Conservation (phyloP, 257 asterid species). For the Solanum virginianum region DNA sequence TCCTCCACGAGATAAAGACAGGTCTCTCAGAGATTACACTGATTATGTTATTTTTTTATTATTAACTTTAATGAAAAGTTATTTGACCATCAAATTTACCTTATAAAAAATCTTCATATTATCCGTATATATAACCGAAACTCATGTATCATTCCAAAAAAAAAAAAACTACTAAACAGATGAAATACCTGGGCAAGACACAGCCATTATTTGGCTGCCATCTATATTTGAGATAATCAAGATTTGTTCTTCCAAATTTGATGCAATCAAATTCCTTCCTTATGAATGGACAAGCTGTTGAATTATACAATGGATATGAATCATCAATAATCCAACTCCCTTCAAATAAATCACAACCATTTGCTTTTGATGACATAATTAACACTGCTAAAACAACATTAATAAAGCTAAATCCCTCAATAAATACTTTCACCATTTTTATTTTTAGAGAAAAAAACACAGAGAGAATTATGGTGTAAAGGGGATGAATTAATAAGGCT, state of each 20-base stretch:
- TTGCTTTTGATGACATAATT: neutral
- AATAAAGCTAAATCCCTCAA: neutral
- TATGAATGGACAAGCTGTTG: constrained; percentile 34
- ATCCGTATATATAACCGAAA: no score
- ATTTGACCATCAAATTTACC: neutral
- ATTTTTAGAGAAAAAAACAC: neutral
- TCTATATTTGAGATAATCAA: constrained; percentile 43
- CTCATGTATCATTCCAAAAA: neutral
- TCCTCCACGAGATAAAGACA: no score
- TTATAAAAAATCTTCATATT: no score
- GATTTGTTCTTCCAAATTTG: constrained; percentile 47
- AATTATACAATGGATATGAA: constrained; percentile 51
- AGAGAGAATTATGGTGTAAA: neutral
- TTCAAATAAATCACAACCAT: constrained; percentile 33
- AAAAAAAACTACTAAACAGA: neutral
- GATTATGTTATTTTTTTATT: no score
- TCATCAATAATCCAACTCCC: constrained; percentile 60
- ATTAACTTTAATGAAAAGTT: neutral
- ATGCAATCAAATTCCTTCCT: constrained; percentile 53
- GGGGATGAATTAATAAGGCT: neutral
- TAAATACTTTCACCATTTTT: neutral
- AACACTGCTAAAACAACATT: neutral
- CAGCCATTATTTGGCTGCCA: constrained; percentile 56
- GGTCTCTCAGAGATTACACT: neutral
- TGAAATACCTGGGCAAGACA: constrained; percentile 28